phyloP scores from a whole-genome alignment of 139 green algal species.

The Pseudopediastrum boryanum region DNA sequence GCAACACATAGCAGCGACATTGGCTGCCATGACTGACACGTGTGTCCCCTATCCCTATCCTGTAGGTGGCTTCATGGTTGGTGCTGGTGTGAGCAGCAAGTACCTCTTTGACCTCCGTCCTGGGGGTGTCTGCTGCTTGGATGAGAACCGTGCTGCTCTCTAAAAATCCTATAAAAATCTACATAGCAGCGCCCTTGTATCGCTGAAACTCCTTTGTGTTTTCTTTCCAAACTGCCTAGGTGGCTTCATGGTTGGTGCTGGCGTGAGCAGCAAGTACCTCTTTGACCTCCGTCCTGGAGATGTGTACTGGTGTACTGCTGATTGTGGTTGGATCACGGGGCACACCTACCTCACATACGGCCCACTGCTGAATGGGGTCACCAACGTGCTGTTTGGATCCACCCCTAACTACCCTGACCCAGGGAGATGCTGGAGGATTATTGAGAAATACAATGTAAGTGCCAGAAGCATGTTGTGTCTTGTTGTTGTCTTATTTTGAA shows the following conservation, averaged over 20 bases:
- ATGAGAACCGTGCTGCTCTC: no score
- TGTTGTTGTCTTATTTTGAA: no score
- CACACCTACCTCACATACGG: slow-evolving; percentile 88
- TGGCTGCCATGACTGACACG: no score
- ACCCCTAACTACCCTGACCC: slow-evolving; percentile 89
- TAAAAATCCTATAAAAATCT: no score
- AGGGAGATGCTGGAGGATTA: slow-evolving; percentile 91
- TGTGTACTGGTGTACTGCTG: slow-evolving; percentile 85
- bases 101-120: not conserved
- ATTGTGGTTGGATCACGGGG: slow-evolving; percentile 98
- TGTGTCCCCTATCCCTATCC: no score
- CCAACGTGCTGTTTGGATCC: slow-evolving; percentile 93
- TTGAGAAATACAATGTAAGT: slow-evolving; percentile 87
- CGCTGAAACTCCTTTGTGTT: not conserved
- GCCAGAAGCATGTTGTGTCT: not conserved
- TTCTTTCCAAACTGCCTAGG: slow-evolving; percentile 29
- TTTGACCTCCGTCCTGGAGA: slow-evolving; percentile 85
- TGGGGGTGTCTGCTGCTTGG: no score
- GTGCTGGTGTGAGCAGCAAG: not conserved
- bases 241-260: slow-evolving; percentile 86
- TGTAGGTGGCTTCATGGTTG: not conserved
- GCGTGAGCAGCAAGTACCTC: slow-evolving; percentile 81
- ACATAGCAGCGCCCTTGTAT: not conserved
- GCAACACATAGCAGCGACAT: no score
- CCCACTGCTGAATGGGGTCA: slow-evolving; percentile 88